phyloP scores from a whole-genome alignment of 441 rosid genomes.

The Jatropha multifida region DNA sequence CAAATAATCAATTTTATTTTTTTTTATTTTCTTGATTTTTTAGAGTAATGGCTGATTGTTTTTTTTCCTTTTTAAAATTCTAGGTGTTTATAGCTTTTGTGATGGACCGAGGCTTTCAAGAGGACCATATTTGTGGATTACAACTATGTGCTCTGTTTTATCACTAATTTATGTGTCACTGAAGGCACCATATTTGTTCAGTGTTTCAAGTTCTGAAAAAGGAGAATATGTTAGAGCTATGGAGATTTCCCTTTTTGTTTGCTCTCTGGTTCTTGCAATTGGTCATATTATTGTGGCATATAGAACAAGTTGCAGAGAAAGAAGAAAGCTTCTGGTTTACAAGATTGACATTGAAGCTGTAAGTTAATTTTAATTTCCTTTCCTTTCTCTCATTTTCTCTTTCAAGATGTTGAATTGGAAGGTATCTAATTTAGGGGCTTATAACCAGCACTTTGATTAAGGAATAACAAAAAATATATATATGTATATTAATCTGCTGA shows the following conservation, averaged over 20 bases:
- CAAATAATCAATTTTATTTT: not conserved
- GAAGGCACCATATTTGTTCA: slow-evolving; percentile 73
- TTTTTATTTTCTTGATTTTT: not conserved
- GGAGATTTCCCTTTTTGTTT: slow-evolving; percentile 66
- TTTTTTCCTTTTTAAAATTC: not conserved
- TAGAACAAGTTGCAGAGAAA: slow-evolving; percentile 82
- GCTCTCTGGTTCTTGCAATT: slow-evolving; percentile 60
- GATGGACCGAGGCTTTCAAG: slow-evolving; percentile 75
- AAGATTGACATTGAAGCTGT: slow-evolving; percentile 97
- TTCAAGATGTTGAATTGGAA: not conserved
- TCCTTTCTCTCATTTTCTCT: not conserved
- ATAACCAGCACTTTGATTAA: not conserved
- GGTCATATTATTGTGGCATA: slow-evolving; percentile 77
- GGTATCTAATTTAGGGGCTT: not conserved
- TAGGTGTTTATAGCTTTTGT: slow-evolving; percentile 83
- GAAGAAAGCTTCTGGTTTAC: slow-evolving; percentile 89
- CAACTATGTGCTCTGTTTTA: slow-evolving; percentile 58
- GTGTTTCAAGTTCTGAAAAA: slow-evolving; percentile 32
- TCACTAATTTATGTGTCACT: slow-evolving; percentile 73
- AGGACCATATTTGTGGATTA: slow-evolving; percentile 78
- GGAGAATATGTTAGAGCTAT: slow-evolving; percentile 48
- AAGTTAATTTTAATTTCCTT: slow-evolving; percentile 35
- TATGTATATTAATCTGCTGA: not conserved
- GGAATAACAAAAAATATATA: not conserved
- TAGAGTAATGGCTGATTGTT: not conserved